A percentile compares a stretch with the other conserved stretches of the same genome.
Conservation (phyloP, 1,284 basidiomycete species). For the Malassezia yamatoensis region DNA sequence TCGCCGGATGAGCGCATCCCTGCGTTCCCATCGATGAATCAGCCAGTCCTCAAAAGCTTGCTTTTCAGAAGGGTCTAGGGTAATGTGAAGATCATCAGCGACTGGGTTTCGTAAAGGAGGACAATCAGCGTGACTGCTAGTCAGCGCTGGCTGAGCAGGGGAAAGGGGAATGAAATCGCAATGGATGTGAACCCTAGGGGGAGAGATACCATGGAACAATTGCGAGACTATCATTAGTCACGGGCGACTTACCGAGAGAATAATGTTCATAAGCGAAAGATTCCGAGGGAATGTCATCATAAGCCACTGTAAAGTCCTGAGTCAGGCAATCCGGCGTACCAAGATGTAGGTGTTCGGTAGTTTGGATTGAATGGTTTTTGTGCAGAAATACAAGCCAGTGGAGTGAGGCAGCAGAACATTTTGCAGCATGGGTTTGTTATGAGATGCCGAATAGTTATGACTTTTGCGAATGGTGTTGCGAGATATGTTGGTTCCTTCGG, state of each 20-base stretch:
- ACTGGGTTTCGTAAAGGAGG: background rate
- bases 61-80: background rate
- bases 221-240: background rate
- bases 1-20: background rate
- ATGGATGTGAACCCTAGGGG: background rate
- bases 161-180: constrained; percentile 1
- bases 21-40: background rate
- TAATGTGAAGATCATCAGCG: background rate
- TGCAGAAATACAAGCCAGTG: constrained; percentile 1
- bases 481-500: constrained; percentile 1
- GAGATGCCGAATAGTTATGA: background rate
- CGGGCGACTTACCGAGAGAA: background rate
- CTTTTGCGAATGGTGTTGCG: background rate
- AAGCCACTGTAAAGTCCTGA: constrained; percentile 4
- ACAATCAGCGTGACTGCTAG: background rate
- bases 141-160: background rate
- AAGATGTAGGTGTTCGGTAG: background rate
- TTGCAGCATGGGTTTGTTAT: background rate
- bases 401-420: background rate
- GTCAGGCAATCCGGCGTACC: background rate
- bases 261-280: background rate
- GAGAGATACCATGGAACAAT: background rate
- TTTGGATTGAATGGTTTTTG: background rate
- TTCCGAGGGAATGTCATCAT: background rate
- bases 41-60: constrained; percentile 1